These are phyloP conservation scores for Diplocarpon mali DNA, from an alignment of 2,329 filamentous ascomycete species.

Conservation along the genomic window DNA sequence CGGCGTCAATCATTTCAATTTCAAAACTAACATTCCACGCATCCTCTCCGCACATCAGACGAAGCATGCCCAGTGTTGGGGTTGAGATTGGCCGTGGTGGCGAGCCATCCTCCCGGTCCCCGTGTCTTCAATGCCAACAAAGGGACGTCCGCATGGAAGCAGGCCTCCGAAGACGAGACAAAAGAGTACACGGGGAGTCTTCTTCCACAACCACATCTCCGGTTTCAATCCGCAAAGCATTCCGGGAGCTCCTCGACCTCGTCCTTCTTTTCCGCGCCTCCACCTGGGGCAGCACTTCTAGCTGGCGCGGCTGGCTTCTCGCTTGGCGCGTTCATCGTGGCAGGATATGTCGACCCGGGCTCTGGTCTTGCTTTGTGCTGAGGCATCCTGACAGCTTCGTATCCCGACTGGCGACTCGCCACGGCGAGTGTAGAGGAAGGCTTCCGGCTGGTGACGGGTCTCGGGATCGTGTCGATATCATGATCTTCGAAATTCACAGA, in stretches of 20 bases:
- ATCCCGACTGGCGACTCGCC: slow-evolving; percentile 7
- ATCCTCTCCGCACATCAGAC: no score
- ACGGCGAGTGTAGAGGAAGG: slow-evolving; percentile 11
- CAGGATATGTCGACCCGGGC: background rate
- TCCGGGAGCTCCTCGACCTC: slow-evolving; percentile 6
- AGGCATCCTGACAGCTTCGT: background rate
- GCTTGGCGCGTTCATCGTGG: background rate
- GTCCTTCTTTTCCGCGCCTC: background rate
- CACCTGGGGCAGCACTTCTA: background rate
- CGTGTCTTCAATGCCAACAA: no score
- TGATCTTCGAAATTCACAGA: slow-evolving; percentile 34
- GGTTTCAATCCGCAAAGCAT: slow-evolving; percentile 8
- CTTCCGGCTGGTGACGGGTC: slow-evolving; percentile 3
- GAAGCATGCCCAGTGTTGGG: no score
- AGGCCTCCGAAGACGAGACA: no score
- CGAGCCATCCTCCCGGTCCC: no score
- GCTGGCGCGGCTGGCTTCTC: background rate
- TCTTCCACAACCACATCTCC: background rate
- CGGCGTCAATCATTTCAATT: no score
- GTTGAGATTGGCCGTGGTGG: no score
- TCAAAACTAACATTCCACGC: no score
- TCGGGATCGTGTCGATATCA: slow-evolving; percentile 1
- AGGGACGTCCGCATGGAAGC: no score
- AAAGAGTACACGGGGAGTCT: background rate
- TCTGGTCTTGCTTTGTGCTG: background rate